Percentiles rank a stretch among this genome's conserved stretches.
Conservation (phyloP, 78 protist species). For the Neovahlkampfia damariscottae region DNA sequence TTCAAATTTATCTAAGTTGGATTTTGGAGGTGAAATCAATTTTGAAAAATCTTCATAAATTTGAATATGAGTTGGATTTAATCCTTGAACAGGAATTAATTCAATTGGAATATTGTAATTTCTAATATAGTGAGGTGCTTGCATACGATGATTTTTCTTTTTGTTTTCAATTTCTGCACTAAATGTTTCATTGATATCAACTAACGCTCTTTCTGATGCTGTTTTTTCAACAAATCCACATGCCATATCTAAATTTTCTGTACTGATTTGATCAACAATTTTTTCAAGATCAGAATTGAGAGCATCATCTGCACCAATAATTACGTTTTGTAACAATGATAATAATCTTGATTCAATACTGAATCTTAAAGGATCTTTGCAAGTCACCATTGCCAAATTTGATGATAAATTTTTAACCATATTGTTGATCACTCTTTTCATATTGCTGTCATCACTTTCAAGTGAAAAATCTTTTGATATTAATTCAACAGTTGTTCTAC, state of each 20-base stretch:
- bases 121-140: too few species aligned
- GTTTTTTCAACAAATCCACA: conserved; percentile 56
- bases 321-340: conserved; percentile 14
- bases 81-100: too few species aligned
- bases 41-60: conserved; percentile 78
- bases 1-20: background rate
- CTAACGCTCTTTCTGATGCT: conserved; percentile 63
- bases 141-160: too few species aligned
- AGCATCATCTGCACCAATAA: background rate
- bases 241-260: conserved; percentile 78
- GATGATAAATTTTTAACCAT: conserved; percentile 85
- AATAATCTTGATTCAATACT: conserved; percentile 39
- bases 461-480: conserved; percentile 86
- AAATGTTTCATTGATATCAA: conserved; percentile 62
- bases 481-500: conserved; percentile 71
- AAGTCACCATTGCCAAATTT: conserved; percentile 78
- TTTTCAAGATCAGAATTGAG: conserved; percentile 28
- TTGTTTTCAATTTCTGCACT: conserved; percentile 16
- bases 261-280: conserved; percentile 35
- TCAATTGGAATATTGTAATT: too few species aligned
- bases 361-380: conserved; percentile 82
- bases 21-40: background rate
- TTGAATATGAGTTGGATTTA: conserved; percentile 40
- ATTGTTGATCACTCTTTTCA: conserved; percentile 70
- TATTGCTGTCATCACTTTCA: conserved; percentile 71